These are phyloP conservation scores for Vigna angularis DNA, from an alignment of 306 rosid genomes.

Conservation along the genomic window DNA sequence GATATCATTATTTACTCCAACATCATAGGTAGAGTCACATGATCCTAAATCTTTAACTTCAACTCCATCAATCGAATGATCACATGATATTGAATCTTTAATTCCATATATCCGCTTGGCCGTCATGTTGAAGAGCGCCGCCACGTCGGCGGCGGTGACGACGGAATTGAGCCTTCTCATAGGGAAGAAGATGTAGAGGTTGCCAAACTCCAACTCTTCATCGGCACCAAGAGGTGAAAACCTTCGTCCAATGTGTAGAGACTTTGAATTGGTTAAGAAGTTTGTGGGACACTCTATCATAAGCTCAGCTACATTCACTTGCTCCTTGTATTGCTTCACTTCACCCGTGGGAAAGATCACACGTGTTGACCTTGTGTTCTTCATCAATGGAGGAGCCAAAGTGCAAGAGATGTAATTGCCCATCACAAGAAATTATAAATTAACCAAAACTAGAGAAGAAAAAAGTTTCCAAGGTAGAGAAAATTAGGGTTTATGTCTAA, in stretches of 20 bases:
- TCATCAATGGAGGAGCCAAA: slow-evolving; percentile 58
- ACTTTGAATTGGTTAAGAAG: slow-evolving; percentile 58
- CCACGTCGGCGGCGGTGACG: slow-evolving; percentile 64
- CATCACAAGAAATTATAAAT: slow-evolving; percentile 39
- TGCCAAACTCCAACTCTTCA: slow-evolving; percentile 66
- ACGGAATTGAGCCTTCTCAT: slow-evolving; percentile 61
- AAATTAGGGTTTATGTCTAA: neutral
- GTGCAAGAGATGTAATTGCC: slow-evolving; percentile 76
- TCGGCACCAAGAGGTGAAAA: slow-evolving; percentile 76
- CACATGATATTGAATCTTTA: slow-evolving; percentile 10
- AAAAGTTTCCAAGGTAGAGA: too few species aligned
- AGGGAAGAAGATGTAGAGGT: slow-evolving; percentile 68
- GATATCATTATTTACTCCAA: neutral
- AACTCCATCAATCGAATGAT: neutral
- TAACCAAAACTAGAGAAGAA: neutral
- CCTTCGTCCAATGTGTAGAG: slow-evolving; percentile 63
- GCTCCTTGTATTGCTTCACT: slow-evolving; percentile 54
- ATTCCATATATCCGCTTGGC: slow-evolving; percentile 54
- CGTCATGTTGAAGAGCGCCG: slow-evolving; percentile 58
- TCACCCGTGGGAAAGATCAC: slow-evolving; percentile 71
- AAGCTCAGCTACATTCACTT: slow-evolving; percentile 72
- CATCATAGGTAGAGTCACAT: neutral
- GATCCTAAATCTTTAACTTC: too few species aligned
- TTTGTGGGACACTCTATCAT: slow-evolving; percentile 67
- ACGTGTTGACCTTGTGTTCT: slow-evolving; percentile 56